phyloP scores from a whole-genome alignment of 345 rosid species.

The Lenwebbia sp. region DNA sequence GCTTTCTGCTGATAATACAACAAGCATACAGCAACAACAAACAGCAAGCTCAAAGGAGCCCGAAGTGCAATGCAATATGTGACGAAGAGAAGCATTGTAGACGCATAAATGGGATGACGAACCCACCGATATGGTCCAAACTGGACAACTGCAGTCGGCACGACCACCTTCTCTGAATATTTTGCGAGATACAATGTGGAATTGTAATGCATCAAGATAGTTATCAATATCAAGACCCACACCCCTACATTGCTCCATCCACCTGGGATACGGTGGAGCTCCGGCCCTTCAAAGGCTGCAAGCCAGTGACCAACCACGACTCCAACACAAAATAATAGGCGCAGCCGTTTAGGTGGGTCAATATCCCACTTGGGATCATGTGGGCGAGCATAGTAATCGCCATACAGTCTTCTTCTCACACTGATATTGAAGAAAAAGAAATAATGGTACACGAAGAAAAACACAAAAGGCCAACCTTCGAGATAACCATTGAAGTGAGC shows the following conservation, averaged over 20 bases:
- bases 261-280: slow-evolving; percentile 62
- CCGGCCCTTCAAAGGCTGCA: slow-evolving; percentile 88
- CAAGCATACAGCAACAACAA: slow-evolving; percentile 51
- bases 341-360: slow-evolving; percentile 39
- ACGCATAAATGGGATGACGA: slow-evolving; percentile 70
- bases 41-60: slow-evolving; percentile 64
- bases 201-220: slow-evolving; percentile 66
- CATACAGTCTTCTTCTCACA: slow-evolving; percentile 65
- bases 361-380: slow-evolving; percentile 86
- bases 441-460: slow-evolving; percentile 79
- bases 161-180: slow-evolving; percentile 74
- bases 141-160: slow-evolving; percentile 72
- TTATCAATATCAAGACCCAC: slow-evolving; percentile 54
- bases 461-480: slow-evolving; percentile 84
- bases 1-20: slow-evolving; percentile 64
- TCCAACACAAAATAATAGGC: slow-evolving; percentile 48
- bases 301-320: slow-evolving; percentile 67
- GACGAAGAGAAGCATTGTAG: slow-evolving; percentile 58
- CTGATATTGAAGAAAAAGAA: slow-evolving; percentile 86
- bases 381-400: slow-evolving; percentile 53
- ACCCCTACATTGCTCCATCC: slow-evolving; percentile 62
- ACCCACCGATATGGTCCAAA: slow-evolving; percentile 92
- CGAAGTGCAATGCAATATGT: slow-evolving; percentile 55
- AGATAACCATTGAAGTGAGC: slow-evolving; percentile 76
- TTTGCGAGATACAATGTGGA: slow-evolving; percentile 79